Percentiles rank a stretch among this genome's conserved stretches.
Conservation (phyloP, 2,329 filamentous ascomycete genomes). For the Aureobasidium subglaciale region DNA sequence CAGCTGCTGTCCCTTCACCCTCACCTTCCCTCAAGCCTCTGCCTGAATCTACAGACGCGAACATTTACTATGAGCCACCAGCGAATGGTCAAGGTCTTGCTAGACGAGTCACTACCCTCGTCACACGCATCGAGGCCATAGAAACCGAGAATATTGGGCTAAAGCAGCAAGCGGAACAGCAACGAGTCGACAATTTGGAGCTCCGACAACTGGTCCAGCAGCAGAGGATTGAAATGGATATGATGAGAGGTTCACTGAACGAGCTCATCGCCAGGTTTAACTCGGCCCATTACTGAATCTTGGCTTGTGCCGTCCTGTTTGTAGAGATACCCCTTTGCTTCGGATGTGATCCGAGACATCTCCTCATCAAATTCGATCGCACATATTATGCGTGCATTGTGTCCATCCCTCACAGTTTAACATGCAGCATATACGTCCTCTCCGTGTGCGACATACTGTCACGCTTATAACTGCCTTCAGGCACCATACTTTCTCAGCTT, state of each 20-base stretch:
- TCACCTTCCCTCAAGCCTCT: not conserved
- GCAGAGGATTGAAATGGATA: slow-evolving; percentile 2
- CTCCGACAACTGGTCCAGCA: slow-evolving; percentile 1
- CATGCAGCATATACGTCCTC: too few relatives aligned
- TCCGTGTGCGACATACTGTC: too few relatives aligned
- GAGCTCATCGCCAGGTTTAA: slow-evolving; percentile 1
- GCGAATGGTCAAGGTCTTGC: not conserved
- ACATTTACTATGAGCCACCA: not conserved
- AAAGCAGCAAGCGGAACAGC: not conserved
- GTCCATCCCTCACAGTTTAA: too few relatives aligned
- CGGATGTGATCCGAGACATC: not conserved
- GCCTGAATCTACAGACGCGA: not conserved
- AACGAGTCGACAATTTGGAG: not conserved
- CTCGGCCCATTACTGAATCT: not conserved
- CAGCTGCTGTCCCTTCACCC: not conserved
- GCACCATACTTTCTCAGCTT: too few relatives aligned
- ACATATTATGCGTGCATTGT: too few relatives aligned
- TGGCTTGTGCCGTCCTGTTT: not conserved
- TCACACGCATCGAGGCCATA: not conserved
- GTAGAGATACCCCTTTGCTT: not conserved
- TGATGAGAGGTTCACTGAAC: slow-evolving; percentile 5
- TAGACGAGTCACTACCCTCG: not conserved
- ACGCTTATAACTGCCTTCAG: too few relatives aligned
- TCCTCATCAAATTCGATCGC: too few relatives aligned
- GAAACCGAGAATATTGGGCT: not conserved